Evolutionary conservation across 805 yeast genomes (phyloP), one percentile per base, ranked within the genome.

Genomic region (Wickerhamiella sergipiensis): DNA sequence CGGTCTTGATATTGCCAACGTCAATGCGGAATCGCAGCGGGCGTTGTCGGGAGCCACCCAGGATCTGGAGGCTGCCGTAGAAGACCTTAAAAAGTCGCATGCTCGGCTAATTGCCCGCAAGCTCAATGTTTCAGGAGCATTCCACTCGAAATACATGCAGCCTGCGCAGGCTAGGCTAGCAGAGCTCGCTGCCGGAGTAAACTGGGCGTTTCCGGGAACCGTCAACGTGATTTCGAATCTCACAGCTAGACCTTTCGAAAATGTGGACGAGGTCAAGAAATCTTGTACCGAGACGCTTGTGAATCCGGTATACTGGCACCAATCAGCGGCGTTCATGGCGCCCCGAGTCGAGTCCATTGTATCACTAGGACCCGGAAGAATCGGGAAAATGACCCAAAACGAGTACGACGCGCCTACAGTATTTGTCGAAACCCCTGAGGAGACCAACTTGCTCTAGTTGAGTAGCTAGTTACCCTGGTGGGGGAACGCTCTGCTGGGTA

Each of bases 121-220:
- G 26, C 59, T 77, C 45, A 70, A 75, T 1, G 80, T 76, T 7
- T 61, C 67, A 2, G 71, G 77, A 1, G 80, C 82, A 17, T 77
- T 77, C 60, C 82, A 77, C 59, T 71, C 69, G 38, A 51, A 58
- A 4, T 52, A 66, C 12, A 64, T 78, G 59, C 49, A 50, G 38
- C 64, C 65, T 0, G 73, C 77, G 6, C 71, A 68, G 50, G 59
- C 63, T 13, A 57, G 61, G 31, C 64, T 76, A 51, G 48, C 45
- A 8, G 53, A 51, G 13, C 55, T 64, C 19, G 58, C 66, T 3
- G 49, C 47, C 8, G 24, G 39, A 4, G 52, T 50, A 1, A 44
- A 50, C 1, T 52, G 59, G 57, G 44, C 40, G 12, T 63, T 61
- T 38, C 59, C 59, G 1, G 18, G 47, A 3, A 9, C 47, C 21